phyloP scores from a whole-genome alignment of 1,284 basidiomycete genomes.

The Quambalaria eucalypti region DNA sequence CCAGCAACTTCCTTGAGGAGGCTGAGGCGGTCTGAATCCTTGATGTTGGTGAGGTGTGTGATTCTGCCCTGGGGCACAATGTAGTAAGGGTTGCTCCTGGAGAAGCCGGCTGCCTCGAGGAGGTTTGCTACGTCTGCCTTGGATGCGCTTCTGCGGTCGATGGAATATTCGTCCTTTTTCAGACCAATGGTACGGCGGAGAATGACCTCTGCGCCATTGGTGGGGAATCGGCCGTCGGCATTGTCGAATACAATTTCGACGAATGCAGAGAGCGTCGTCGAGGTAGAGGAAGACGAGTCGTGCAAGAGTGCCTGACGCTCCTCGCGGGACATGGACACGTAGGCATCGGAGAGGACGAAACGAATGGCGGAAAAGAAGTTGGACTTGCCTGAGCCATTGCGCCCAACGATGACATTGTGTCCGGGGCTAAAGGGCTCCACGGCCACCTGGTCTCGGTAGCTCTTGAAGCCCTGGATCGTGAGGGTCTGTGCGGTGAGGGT shows the following conservation, averaged over 20 bases:
- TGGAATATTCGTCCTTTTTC: constrained; percentile 97
- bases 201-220: constrained; percentile 36
- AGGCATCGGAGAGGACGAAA: constrained; percentile 93
- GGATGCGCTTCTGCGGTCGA: constrained; percentile 87
- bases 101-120: constrained; percentile 68
- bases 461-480: constrained; percentile 71
- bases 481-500: constrained; percentile 24
- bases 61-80: constrained; percentile 97
- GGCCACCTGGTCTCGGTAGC: constrained; percentile 61
- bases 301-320: constrained; percentile 86
- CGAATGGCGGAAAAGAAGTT: constrained; percentile 61
- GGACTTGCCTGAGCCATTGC: constrained; percentile 47
- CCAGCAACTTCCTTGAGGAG: constrained; percentile 96
- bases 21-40: constrained; percentile 84
- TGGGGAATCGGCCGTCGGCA: constrained; percentile 66
- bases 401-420: constrained; percentile 47
- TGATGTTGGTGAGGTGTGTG: constrained; percentile 90
- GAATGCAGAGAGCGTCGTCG: constrained; percentile 77
- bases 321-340: constrained; percentile 86
- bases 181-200: constrained; percentile 69
- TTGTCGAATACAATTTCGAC: constrained; percentile 55
- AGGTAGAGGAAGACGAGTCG: constrained; percentile 78
- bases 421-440: constrained; percentile 53
- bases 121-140: constrained; percentile 84
- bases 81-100: constrained; percentile 94